These are phyloP conservation scores for Berberis vulgaris DNA, from an alignment of 164 flowering plant genomes.

Conservation along the genomic window DNA sequence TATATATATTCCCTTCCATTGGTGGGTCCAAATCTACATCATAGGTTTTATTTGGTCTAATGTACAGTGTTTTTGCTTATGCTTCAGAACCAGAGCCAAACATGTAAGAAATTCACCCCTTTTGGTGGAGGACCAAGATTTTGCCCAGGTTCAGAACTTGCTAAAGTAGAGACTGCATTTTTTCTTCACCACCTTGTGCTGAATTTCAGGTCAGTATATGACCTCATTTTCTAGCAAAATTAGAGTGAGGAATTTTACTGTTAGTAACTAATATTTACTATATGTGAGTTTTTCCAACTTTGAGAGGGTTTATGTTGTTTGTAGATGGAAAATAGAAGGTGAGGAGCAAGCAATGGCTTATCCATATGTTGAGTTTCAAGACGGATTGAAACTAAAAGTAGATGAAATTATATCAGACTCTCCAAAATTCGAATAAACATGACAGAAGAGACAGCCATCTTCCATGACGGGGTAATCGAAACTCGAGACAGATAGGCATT, in stretches of 20 bases:
- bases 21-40: no score
- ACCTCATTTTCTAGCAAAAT: no score
- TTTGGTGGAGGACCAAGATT: slow-evolving; percentile 72
- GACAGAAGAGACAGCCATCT: no score
- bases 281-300: no score
- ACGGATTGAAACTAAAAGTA: slow-evolving; percentile 31
- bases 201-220: slow-evolving; percentile 37
- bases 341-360: slow-evolving; percentile 47
- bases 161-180: slow-evolving; percentile 58
- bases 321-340: slow-evolving; percentile 45
- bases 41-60: background rate
- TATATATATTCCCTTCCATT: no score
- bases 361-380: slow-evolving; percentile 55
- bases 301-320: background rate
- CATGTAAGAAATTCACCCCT: slow-evolving; percentile 58
- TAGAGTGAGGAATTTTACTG: no score
- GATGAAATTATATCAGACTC: slow-evolving; percentile 8
- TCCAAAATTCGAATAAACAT: background rate
- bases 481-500: no score
- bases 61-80: background rate
- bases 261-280: no score
- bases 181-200: slow-evolving; percentile 69
- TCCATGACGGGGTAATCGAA: no score
- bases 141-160: slow-evolving; percentile 74
- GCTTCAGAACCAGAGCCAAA: slow-evolving; percentile 36